Percentiles rank a stretch among this genome's conserved stretches.
Conservation (phyloP, 1,284 basidiomycete genomes). For the Boletus mariae region DNA sequence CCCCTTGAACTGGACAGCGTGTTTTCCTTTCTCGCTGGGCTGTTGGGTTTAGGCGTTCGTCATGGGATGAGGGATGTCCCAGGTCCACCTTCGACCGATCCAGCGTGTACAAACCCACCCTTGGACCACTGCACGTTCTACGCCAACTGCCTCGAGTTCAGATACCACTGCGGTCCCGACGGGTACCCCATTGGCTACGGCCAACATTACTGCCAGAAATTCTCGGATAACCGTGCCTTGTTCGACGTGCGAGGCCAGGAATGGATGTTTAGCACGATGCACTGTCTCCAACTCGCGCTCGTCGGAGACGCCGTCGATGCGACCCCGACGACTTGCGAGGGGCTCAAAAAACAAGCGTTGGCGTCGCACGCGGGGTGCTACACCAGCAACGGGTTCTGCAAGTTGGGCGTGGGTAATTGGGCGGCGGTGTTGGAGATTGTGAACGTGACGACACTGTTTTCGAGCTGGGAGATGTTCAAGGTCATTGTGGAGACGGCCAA, state of each 20-base stretch:
- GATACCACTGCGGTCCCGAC: conserved; percentile 39
- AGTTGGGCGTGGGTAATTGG: conserved; percentile 36
- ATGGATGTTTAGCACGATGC: conserved; percentile 46
- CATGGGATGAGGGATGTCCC: not conserved
- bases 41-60: not conserved
- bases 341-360: conserved; percentile 37
- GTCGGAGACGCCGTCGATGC: conserved; percentile 35
- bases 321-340: conserved; percentile 31
- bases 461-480: conserved; percentile 24
- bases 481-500: conserved; percentile 6
- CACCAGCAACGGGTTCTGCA: conserved; percentile 38
- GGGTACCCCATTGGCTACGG: conserved; percentile 45
- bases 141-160: conserved; percentile 40
- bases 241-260: conserved; percentile 35
- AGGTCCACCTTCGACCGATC: conserved; percentile 21
- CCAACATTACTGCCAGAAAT: conserved; percentile 38
- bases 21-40: not conserved
- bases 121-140: conserved; percentile 43
- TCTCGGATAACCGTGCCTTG: conserved; percentile 27
- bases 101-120: conserved; percentile 36
- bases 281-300: conserved; percentile 41
- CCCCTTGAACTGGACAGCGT: not conserved
- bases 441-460: conserved; percentile 21
- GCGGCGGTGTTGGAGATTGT: conserved; percentile 38
- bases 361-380: conserved; percentile 42